These are phyloP conservation scores for Escovopsis sp. DNA, from an alignment of 2,329 filamentous ascomycete genomes.

Conservation along the genomic window DNA sequence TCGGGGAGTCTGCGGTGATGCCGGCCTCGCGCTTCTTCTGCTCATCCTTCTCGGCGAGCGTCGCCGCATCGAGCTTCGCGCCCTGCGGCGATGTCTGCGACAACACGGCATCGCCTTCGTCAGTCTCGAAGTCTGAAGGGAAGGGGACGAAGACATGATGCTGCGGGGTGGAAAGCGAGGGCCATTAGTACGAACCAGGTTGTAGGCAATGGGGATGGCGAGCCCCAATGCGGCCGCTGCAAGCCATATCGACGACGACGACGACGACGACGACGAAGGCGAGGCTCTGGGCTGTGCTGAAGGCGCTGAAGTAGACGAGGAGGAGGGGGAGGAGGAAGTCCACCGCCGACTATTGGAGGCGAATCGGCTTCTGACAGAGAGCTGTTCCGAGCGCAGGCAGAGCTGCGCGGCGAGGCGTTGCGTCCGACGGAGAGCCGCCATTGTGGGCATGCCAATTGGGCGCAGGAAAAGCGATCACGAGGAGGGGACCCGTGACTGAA, in stretches of 20 bases:
- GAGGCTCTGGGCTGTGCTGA: too few species aligned
- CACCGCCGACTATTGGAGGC: constrained; percentile 8
- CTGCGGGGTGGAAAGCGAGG: not conserved
- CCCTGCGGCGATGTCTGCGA: constrained; percentile 27
- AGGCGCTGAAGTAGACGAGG: constrained; percentile 1
- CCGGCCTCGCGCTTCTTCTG: constrained; percentile 56
- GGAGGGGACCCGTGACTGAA: not conserved
- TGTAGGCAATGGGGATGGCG: constrained; percentile 39
- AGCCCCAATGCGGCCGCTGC: constrained; percentile 33
- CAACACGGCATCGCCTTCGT: not conserved
- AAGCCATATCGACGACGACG: constrained; percentile 15
- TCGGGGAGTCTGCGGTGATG: constrained; percentile 66
- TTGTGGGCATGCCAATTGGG: constrained; percentile 5
- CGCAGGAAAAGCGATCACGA: not conserved
- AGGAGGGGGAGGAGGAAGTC: constrained; percentile 3
- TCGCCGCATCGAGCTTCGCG: constrained; percentile 42
- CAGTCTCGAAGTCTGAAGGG: not conserved
- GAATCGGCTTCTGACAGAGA: constrained; percentile 13
- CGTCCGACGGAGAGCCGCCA: constrained; percentile 18
- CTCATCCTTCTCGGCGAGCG: constrained; percentile 74
- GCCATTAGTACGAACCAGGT: constrained; percentile 33
- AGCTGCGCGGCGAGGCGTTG: constrained; percentile 18
- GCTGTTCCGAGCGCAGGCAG: constrained; percentile 12
- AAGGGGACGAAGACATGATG: too few species aligned
- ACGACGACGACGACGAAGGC: not conserved